Percentiles rank a stretch among this genome's conserved stretches.
Evolutionary conservation across 2,329 filamentous ascomycete genomes (phyloP).

Genomic region (Coniochaeta prunicola): DNA sequence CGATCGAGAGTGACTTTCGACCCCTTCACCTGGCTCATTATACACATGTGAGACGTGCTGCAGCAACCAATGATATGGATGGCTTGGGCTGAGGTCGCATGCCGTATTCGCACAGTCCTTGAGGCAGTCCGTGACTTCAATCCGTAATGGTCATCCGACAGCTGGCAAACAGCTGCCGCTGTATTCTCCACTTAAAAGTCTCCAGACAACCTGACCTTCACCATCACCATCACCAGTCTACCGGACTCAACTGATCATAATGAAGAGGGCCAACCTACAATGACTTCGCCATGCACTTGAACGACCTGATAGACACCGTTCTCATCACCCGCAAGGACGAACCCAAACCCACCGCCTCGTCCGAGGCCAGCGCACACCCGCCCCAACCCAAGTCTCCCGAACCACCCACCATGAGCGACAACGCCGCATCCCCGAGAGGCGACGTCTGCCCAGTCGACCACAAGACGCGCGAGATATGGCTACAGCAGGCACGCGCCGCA

Average conservation of each 20-base stretch:
- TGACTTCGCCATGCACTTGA: constrained; percentile 14
- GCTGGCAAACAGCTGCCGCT: neutral
- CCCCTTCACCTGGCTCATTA: too few relatives aligned
- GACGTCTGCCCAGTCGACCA: constrained; percentile 78
- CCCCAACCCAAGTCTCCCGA: neutral
- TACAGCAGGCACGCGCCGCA: constrained; percentile 57
- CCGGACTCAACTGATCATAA: neutral
- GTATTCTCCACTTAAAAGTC: neutral
- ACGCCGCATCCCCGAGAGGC: constrained; percentile 11
- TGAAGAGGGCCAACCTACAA: neutral
- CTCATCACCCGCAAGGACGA: constrained; percentile 12
- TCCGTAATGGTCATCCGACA: too few relatives aligned
- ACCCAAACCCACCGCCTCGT: neutral
- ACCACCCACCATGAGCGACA: neutral
- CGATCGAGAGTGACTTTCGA: too few relatives aligned
- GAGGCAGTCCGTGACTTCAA: too few relatives aligned
- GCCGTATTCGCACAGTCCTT: neutral
- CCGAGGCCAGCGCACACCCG: neutral
- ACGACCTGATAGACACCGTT: constrained; percentile 16
- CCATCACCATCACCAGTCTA: neutral
- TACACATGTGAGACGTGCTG: neutral
- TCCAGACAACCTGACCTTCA: neutral
- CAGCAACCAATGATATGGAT: neutral
- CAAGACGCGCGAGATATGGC: constrained; percentile 81
- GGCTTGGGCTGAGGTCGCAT: neutral